These are phyloP conservation scores for Neurospora sp. DNA, from an alignment of 495 filamentous ascomycete species.

Conservation along the genomic window DNA sequence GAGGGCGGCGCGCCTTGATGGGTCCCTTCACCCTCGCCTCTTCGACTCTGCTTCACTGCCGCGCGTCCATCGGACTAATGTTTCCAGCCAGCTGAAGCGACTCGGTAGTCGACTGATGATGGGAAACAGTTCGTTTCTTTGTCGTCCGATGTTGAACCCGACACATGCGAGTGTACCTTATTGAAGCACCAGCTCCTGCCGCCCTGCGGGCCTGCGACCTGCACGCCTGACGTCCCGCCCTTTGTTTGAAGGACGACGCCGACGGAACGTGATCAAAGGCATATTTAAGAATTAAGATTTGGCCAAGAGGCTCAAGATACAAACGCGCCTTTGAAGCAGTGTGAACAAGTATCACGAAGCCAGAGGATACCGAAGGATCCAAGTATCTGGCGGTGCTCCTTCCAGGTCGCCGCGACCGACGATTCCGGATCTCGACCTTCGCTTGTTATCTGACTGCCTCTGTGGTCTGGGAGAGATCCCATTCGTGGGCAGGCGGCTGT, in stretches of 20 bases:
- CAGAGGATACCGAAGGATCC: neutral
- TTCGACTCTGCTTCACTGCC: neutral
- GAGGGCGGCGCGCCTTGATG: neutral
- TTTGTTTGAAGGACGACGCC: neutral
- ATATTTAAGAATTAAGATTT: neutral
- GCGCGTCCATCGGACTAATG: neutral
- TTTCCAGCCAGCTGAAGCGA: neutral
- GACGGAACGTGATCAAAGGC: neutral
- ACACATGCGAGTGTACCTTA: neutral
- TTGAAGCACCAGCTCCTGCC: neutral
- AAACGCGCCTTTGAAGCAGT: neutral
- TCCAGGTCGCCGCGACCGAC: neutral
- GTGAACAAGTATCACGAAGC: neutral
- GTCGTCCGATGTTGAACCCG: neutral
- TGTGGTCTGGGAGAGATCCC: neutral
- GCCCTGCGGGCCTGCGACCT: neutral
- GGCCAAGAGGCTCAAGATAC: neutral
- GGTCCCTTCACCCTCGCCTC: neutral
- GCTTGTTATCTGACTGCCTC: neutral
- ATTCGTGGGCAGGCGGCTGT: neutral
- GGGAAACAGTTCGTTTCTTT: neutral
- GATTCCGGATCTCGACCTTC: neutral
- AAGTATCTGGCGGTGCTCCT: neutral
- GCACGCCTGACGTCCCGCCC: neutral
- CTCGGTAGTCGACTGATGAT: neutral